phyloP scores from a whole-genome alignment of 345 rosid genomes.

The Heritiera littoralis region DNA sequence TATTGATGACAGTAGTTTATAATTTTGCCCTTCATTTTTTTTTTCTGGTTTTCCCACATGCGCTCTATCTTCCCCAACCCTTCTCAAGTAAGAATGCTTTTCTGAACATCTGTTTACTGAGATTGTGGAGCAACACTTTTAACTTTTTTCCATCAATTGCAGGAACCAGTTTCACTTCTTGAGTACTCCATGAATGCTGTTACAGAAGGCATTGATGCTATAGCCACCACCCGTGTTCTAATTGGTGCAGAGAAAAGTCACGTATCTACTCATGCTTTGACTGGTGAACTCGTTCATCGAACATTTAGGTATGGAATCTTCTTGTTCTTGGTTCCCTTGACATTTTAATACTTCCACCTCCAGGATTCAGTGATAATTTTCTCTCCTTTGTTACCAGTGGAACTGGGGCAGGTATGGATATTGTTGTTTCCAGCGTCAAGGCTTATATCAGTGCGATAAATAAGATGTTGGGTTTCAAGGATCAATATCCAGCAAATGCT shows the following conservation, averaged over 20 bases:
- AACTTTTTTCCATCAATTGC: neutral
- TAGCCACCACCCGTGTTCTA: constrained; percentile 89
- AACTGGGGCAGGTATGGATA: constrained; percentile 80
- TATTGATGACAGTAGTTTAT: neutral
- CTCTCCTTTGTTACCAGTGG: constrained; percentile 50
- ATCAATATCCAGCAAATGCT: constrained; percentile 27
- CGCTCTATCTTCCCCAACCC: neutral
- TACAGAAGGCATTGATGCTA: constrained; percentile 96
- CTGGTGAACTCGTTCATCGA: constrained; percentile 58
- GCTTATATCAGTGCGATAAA: constrained; percentile 84
- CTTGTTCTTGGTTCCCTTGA: neutral
- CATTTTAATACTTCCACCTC: neutral
- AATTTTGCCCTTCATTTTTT: neutral
- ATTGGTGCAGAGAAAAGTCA: constrained; percentile 62
- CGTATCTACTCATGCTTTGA: constrained; percentile 50
- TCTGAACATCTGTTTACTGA: neutral
- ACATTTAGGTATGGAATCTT: constrained; percentile 64
- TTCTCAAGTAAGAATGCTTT: neutral
- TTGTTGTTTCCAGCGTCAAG: constrained; percentile 89
- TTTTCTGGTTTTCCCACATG: neutral
- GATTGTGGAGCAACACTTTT: neutral
- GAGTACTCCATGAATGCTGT: constrained; percentile 88
- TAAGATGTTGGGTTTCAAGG: constrained; percentile 80
- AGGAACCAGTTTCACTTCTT: constrained; percentile 75
- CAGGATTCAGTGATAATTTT: neutral